A percentile compares a stretch with the other conserved stretches of the same genome.
These are phyloP conservation scores for Cercospora nicotianae DNA, from an alignment of 2,329 filamentous ascomycete species.

Conservation along the genomic window DNA sequence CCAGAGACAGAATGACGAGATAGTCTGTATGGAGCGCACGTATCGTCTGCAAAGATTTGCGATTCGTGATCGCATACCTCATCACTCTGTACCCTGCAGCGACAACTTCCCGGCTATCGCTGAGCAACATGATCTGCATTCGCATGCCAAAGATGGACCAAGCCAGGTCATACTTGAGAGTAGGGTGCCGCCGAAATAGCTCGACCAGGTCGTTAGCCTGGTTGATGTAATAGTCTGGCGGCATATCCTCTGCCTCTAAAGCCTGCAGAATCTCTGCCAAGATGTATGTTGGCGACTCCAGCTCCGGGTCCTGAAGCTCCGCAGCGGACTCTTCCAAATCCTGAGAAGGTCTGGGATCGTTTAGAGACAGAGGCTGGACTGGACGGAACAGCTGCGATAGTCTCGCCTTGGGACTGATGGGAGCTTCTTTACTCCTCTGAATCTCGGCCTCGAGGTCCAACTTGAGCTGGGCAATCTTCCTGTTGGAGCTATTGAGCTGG, in stretches of 20 bases:
- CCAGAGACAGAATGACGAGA: conserved; percentile 84
- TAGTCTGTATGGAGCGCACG: conserved; percentile 87
- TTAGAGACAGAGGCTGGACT: conserved; percentile 55
- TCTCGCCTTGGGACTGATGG: conserved; percentile 46
- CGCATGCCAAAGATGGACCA: conserved; percentile 94
- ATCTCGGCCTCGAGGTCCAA: conserved; percentile 61
- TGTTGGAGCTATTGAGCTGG: conserved; percentile 86
- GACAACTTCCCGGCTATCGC: conserved; percentile 92
- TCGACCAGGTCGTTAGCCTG: conserved; percentile 91
- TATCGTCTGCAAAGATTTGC: conserved; percentile 84
- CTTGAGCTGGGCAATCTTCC: conserved; percentile 62
- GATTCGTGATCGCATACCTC: conserved; percentile 90
- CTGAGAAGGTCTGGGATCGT: conserved; percentile 41
- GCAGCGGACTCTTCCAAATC: conserved; percentile 49
- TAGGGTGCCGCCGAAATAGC: conserved; percentile 89
- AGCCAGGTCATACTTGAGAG: conserved; percentile 91
- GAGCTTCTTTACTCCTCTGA: conserved; percentile 57
- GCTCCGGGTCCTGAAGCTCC: conserved; percentile 62
- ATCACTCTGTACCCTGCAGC: conserved; percentile 92
- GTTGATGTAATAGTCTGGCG: conserved; percentile 91
- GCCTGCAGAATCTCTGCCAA: conserved; percentile 88
- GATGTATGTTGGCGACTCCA: conserved; percentile 87
- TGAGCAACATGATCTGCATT: conserved; percentile 93
- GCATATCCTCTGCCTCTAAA: conserved; percentile 82
- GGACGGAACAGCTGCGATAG: conserved; percentile 58